Conservation (phyloP, 2,329 filamentous ascomycete species). For the Colletotrichum sidae region DNA sequence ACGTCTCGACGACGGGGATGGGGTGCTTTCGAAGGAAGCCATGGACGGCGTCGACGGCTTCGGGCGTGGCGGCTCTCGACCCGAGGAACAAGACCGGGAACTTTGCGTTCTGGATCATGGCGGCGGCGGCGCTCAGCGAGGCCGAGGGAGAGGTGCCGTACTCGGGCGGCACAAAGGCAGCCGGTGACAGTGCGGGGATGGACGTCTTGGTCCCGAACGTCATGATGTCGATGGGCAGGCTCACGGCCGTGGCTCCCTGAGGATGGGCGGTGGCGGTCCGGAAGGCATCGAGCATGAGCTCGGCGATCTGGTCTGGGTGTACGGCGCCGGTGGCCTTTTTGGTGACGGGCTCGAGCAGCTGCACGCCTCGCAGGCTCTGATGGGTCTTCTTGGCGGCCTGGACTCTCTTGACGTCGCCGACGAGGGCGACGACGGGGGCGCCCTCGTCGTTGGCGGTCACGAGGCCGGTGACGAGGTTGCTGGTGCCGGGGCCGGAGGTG, state of each 20-base stretch:
- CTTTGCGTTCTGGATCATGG: slow-evolving; percentile 47
- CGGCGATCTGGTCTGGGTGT: slow-evolving; percentile 59
- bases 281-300: slow-evolving; percentile 59
- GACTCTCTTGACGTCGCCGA: slow-evolving; percentile 57
- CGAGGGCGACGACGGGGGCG: slow-evolving; percentile 59
- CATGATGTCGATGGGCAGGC: slow-evolving; percentile 58
- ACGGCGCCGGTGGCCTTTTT: slow-evolving; percentile 56
- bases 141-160: slow-evolving; percentile 51
- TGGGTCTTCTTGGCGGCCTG: slow-evolving; percentile 59
- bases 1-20: slow-evolving; percentile 61
- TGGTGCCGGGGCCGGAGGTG: slow-evolving; percentile 59
- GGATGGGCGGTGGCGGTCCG: slow-evolving; percentile 53
- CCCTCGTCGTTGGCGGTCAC: slow-evolving; percentile 61
- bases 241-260: slow-evolving; percentile 56
- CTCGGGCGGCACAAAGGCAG: slow-evolving; percentile 53
- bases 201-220: slow-evolving; percentile 48
- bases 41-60: slow-evolving; percentile 55
- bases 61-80: slow-evolving; percentile 52
- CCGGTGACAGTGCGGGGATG: slow-evolving; percentile 50
- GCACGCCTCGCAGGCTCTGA: slow-evolving; percentile 57
- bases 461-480: slow-evolving; percentile 58
- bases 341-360: slow-evolving; percentile 56
- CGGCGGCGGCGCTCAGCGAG: slow-evolving; percentile 48
- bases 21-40: slow-evolving; percentile 53
- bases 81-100: slow-evolving; percentile 59